phyloP scores from a whole-genome alignment of 495 filamentous ascomycete genomes.

The Baudoinia panamericana region DNA sequence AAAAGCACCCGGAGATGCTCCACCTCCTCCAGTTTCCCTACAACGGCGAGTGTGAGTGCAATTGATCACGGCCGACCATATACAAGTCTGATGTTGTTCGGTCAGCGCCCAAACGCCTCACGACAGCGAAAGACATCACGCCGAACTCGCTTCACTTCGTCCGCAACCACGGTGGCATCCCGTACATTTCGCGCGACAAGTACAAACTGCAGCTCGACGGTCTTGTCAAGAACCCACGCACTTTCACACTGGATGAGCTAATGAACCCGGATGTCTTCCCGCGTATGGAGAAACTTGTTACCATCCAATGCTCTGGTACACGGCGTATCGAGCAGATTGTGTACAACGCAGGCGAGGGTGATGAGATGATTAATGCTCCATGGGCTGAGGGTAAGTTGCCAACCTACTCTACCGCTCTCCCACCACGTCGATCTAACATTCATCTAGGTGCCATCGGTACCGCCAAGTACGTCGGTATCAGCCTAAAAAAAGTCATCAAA shows the following conservation, averaged over 20 bases:
- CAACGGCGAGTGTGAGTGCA: conserved; percentile 49
- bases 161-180: conserved; percentile 55
- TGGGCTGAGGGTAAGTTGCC: conserved; percentile 17
- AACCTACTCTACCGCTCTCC: neutral
- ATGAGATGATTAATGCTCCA: conserved; percentile 58
- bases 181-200: conserved; percentile 42
- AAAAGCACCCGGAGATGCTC: conserved; percentile 53
- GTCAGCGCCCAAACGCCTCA: conserved; percentile 22
- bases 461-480: conserved; percentile 47
- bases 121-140: conserved; percentile 42
- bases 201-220: conserved; percentile 43
- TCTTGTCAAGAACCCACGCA: conserved; percentile 42
- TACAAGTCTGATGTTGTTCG: no score
- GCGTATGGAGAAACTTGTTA: conserved; percentile 39
- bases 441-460: conserved; percentile 50
- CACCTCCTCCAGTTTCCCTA: conserved; percentile 60
- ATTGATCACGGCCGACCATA: no score
- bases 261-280: conserved; percentile 45
- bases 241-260: conserved; percentile 42
- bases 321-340: conserved; percentile 53
- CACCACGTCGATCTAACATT: no score
- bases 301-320: conserved; percentile 57
- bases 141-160: conserved; percentile 49
- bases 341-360: conserved; percentile 50
- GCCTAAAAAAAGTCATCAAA: conserved; percentile 53